Conservation (phyloP, 164 flowering plant genomes). For the Annona cherimola region DNA sequence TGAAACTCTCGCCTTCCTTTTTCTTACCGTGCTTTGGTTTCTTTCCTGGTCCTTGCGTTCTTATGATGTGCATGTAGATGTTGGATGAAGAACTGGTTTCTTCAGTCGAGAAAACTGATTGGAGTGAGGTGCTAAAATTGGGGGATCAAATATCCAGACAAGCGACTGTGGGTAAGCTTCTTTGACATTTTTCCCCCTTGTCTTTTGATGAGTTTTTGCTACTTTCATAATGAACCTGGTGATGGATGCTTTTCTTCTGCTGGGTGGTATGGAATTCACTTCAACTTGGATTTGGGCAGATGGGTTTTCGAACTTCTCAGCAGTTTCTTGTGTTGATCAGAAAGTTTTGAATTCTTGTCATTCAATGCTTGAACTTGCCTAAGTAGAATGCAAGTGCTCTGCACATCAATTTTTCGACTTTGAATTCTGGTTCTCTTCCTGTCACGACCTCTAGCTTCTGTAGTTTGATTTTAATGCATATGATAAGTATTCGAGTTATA, state of each 20-base stretch:
- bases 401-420: no score
- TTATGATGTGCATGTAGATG: slow-evolving; percentile 26
- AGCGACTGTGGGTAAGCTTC: slow-evolving; percentile 60
- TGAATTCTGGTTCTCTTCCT: no score
- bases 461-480: no score
- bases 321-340: not conserved
- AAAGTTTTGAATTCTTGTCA: not conserved
- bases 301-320: not conserved
- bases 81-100: slow-evolving; percentile 50
- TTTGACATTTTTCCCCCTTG: not conserved
- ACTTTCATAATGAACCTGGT: not conserved
- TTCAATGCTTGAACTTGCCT: no score
- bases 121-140: slow-evolving; percentile 68
- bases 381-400: no score
- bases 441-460: no score
- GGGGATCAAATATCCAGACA: slow-evolving; percentile 75
- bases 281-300: not conserved
- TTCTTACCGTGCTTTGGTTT: not conserved
- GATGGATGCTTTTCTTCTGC: not conserved
- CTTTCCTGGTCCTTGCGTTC: slow-evolving; percentile 1
- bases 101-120: slow-evolving; percentile 54
- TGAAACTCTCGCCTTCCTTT: not conserved
- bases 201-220: not conserved
- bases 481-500: no score
- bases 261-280: not conserved